These are phyloP conservation scores for Neurospora crassa DNA, from an alignment of 2,329 filamentous ascomycete species.

Conservation along the genomic window DNA sequence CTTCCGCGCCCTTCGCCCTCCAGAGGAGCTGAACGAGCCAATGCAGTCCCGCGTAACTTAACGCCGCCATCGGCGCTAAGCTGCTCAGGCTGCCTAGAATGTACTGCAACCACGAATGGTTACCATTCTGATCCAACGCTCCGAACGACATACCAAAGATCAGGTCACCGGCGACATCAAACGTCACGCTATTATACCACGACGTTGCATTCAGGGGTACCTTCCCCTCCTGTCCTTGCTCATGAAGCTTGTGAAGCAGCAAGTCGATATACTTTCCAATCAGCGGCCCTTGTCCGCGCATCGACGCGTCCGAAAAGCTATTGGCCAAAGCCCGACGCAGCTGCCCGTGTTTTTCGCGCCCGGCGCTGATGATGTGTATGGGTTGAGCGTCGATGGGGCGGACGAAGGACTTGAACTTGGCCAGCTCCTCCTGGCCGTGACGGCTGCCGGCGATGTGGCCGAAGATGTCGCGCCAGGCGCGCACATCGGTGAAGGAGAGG, in stretches of 20 bases:
- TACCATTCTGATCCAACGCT: conserved; percentile 13
- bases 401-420: not conserved
- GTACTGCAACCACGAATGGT: conserved; percentile 19
- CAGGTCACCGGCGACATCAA: conserved; percentile 20
- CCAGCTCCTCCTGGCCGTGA: conserved; percentile 1
- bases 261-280: conserved; percentile 12
- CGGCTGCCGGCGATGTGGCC: conserved; percentile 14
- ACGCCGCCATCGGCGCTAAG: not conserved
- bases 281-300: conserved; percentile 19
- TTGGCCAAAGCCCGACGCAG: conserved; percentile 17
- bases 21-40: not conserved
- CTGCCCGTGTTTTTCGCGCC: conserved; percentile 1
- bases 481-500: conserved; percentile 26
- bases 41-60: conserved; percentile 3
- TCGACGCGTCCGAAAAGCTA: conserved; percentile 20
- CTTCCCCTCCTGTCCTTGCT: conserved; percentile 9
- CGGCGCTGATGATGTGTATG: not conserved
- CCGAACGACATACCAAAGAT: conserved; percentile 18
- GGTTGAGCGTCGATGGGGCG: conserved; percentile 4
- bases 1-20: not conserved
- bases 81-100: conserved; percentile 16
- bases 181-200: conserved; percentile 20
- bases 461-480: conserved; percentile 31
- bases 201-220: conserved; percentile 14
- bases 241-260: conserved; percentile 12